Base-by-base conservation (phyloP, 371 early-diverging fungal species). In the Apophysomyces trapeziformis region DNA sequence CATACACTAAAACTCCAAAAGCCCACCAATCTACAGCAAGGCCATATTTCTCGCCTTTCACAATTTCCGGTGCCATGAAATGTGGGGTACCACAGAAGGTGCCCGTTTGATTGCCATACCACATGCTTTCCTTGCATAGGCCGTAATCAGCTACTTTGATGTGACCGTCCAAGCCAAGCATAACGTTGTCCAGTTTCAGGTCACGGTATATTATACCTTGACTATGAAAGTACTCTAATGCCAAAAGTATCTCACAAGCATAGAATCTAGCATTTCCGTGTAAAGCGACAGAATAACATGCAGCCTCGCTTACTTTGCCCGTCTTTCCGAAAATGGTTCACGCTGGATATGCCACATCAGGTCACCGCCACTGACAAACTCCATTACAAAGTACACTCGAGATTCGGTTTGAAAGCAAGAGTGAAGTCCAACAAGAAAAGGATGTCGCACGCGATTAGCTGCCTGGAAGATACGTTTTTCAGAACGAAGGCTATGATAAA, bases 1-100 rank as follows among this genome's bases (percentile, higher is more conserved):
- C 98, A 75, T 98, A 99, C 47, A 99, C 89, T 70, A 99, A 78
- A 5, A 99, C 98, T 62, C 99, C 99, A 75, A 98, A 93, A 0
- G 99, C 95, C 99, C 99, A 99, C 96, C 99, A 98, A 81, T 99
- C 99, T 0, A 96, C 98, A 0, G 93, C 91, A 38, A 92, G 89
- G 6, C 92, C 94, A 76, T 99, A 99, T 45, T 89, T 89, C 75
- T 95, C 91, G 68, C 96, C 97, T 45, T 87, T 76, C 16, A 99
- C 81, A 44, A 99, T 96, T 74, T 99, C 99, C 14, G 99, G 99
- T 4, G 99, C 99, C 96, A 99, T 97, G 74, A 96, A 99, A 79
- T 99, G 99, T 13, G 99, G 99, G 16, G 99, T 99, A 43, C 99
- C 99, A 78, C 98, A 98, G 77, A 99, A 96, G 0, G 98, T 98